Base-by-base conservation (phyloP, 306 rosid genomes). In the Lathyrus tuberosus region DNA sequence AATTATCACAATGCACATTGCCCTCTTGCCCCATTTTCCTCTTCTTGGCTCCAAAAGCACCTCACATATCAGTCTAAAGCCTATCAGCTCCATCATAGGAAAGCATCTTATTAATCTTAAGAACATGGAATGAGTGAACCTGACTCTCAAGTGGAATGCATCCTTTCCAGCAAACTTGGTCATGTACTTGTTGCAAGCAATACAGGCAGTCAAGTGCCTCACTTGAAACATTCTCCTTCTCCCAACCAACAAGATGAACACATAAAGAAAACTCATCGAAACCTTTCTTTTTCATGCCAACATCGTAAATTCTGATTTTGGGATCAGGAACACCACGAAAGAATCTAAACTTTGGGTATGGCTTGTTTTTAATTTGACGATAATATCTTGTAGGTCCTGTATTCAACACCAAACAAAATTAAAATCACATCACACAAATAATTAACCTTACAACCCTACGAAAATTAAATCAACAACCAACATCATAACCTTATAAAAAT, bases 241-340 rank as follows among this genome's bases (percentile, higher is more conserved):
- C 97, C 96, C 97, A 91, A 8, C 90, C 81, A 11, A 91, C 97
- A 2, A 91, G 84, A 73, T 91, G 97, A 53, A 91, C 95, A 31
- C 97, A 91, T 85, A 88, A 91, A 6, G 38, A 9, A 6, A 33
- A 33, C 9, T 33, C 38, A 6, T 33, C 38, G 1, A 33, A 8
- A 6, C 95, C 97, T 42, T 88, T 91, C 92, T 77, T 91, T 81
- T 91, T 91, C 95, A 86, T 88, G 4, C 96, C 96, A 12, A 91
- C 97, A 72, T 91, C 97, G 24, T 91, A 91, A 60, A 91, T 91
- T 41, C 97, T 86, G 76, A 91, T 91, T 88, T 91, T 91, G 10
- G 97, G 81, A 76, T 91, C 96, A 3, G 97, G 24, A 22, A 22
- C 97, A 80, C 97, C 97, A 56, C 96, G 96, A 58, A 93, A 91